Evolutionary conservation across 2,329 filamentous ascomycete genomes (phyloP), one percentile per base, ranked within the genome.

Genomic region (Plenodomus tracheiphilus): DNA sequence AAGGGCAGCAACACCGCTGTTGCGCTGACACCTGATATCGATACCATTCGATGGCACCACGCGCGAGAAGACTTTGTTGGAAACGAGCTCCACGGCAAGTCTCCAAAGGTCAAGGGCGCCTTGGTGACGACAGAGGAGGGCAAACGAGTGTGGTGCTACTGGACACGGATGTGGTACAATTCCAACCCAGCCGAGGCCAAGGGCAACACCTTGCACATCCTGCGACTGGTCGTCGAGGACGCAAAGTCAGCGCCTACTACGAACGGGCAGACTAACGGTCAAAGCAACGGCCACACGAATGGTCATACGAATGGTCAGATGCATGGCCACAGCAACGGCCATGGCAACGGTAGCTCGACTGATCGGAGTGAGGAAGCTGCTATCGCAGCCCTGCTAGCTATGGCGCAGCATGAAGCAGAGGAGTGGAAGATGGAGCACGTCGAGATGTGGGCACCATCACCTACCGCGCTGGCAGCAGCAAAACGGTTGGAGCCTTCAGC

Each of bases 381-480:
- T 1, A 78, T 95, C 50, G 77, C 79, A 32, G 81, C 82, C 2
- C 79, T 96, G 20, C 68, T 96, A 38, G 72, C 75, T 36, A 76
- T 85, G 38, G 91, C 91, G 4, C 84, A 87, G 62, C 73, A 74
- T 8, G 85, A 95, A 71, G 92, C 92, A 1, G 73, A 77, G 2
- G 77, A 83, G 47, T 96, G 89, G 87, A 76, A 81, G 38, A 84
- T 90, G 74, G 77, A 79, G 35, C 79, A 83, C 39, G 83, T 96
- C 3, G 82, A 91, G 68, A 77, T 93, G 43, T 97, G 93, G 93
- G 96, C 94, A 66, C 91, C 92, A 0, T 81, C 81, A 3, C 75
- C 81, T 68, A 68, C 65, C 54, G 69, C 72, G 11, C 47, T 79
- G 22, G 69, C 70, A 21, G 78, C 75, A 36, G 76, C 72, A 10